phyloP scores from a whole-genome alignment of 495 filamentous ascomycete genomes.

The Geopyxis carbonaria region DNA sequence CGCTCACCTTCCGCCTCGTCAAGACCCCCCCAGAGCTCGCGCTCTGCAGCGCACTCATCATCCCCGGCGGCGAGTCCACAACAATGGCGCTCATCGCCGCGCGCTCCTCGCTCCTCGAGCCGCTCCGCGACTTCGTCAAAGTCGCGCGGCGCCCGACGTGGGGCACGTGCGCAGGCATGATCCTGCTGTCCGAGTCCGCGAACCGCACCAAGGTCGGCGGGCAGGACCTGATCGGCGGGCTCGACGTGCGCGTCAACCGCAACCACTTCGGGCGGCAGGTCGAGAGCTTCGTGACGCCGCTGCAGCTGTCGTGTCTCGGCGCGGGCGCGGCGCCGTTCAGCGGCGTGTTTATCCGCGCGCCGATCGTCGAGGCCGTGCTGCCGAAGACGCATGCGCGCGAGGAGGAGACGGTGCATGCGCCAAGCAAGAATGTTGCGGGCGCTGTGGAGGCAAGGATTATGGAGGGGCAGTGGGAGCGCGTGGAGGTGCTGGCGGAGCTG shows the following conservation, averaged over 20 bases:
- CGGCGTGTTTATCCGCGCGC: constrained; percentile 85
- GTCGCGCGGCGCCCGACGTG: constrained; percentile 68
- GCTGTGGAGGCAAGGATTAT: constrained; percentile 12
- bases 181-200: constrained; percentile 75
- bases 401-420: constrained; percentile 51
- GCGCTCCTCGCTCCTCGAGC: constrained; percentile 63
- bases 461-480: constrained; percentile 23
- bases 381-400: constrained; percentile 25
- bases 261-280: constrained; percentile 92
- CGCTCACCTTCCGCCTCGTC: constrained; percentile 54
- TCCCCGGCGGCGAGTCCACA: constrained; percentile 91
- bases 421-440: constrained; percentile 22
- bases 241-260: constrained; percentile 80
- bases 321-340: constrained; percentile 41
- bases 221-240: constrained; percentile 81
- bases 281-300: constrained; percentile 71
- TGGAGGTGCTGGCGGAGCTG: constrained; percentile 44
- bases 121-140: constrained; percentile 82
- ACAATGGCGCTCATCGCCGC: constrained; percentile 79
- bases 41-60: constrained; percentile 62
- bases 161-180: constrained; percentile 93
- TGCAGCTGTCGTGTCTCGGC: constrained; percentile 56
- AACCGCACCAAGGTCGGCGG: constrained; percentile 79
- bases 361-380: constrained; percentile 74
- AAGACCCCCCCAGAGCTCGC: constrained; percentile 55